Evolutionary conservation across 1,139 yeast genomes (phyloP).

Genomic region (Magnusiomyces fungicola): DNA sequence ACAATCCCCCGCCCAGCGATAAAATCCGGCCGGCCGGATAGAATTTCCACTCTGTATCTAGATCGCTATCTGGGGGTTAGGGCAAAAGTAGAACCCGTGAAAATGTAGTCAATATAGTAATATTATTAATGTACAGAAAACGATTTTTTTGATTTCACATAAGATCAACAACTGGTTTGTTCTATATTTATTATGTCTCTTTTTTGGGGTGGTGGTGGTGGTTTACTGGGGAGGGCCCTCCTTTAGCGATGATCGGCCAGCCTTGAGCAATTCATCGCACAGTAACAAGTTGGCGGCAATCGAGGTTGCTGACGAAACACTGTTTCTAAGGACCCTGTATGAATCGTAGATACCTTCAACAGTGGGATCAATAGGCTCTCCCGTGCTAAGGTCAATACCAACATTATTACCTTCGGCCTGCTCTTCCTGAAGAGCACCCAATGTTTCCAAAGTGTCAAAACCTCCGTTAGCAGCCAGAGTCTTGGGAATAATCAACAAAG

Average conservation of each 20-base stretch:
- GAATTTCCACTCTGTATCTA: too few species aligned
- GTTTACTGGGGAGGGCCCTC: constrained; percentile 34
- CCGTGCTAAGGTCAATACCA: constrained; percentile 84
- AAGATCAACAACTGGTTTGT: neutral
- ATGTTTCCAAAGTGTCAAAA: constrained; percentile 82
- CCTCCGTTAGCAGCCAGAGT: constrained; percentile 91
- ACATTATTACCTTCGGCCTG: constrained; percentile 73
- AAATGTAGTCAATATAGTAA: too few species aligned
- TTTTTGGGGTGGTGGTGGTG: too few species aligned
- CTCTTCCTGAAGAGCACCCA: constrained; percentile 87
- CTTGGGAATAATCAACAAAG: constrained; percentile 84
- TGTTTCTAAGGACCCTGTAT: constrained; percentile 86
- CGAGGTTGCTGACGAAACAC: constrained; percentile 86
- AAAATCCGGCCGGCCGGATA: too few species aligned
- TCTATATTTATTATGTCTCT: neutral
- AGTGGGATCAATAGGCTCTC: constrained; percentile 94
- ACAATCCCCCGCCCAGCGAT: too few species aligned
- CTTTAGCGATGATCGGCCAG: constrained; percentile 88
- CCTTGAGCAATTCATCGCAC: constrained; percentile 94
- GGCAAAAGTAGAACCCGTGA: too few species aligned
- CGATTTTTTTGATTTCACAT: neutral
- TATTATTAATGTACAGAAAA: too few species aligned
- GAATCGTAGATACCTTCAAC: constrained; percentile 97
- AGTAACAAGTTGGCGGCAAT: constrained; percentile 86
- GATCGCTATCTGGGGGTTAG: too few species aligned